Evolutionary conservation across 2,329 filamentous ascomycete species (phyloP), one percentile per base, ranked within the genome.

Genomic region (Nothomitra cinnamomea): DNA sequence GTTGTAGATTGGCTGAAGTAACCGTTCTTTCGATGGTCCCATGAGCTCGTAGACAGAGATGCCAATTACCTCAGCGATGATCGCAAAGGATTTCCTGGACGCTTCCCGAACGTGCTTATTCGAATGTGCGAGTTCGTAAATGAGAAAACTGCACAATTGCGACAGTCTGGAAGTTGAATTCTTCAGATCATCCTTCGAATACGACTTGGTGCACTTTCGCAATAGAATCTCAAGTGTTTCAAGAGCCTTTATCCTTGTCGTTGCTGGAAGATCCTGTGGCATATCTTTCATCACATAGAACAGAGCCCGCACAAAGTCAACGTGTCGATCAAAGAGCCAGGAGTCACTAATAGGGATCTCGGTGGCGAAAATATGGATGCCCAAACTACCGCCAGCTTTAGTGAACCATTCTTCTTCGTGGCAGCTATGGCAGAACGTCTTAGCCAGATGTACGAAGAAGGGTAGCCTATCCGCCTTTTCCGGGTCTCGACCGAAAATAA

Each of bases 331-430:
- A 19, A 79, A 75, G 35, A 98, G 74, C 87, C 92, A 99, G 1
- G 72, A 65, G 61, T 94, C 85, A 42, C 87, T 87, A 48, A 98
- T 75, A 53, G 90, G 82, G 54, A 96, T 72, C 60, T 90, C 83
- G 1, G 86, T 90, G 32, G 90, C 82, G 55, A 98, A 71, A 54
- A 94, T 82, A 62, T 86, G 83, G 61, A 99, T 95, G 54, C 94
- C 94, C 19, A 90, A 71, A 53, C 85, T 89, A 40, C 92, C 92
- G 50, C 90, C 92, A 38, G 88, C 85, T 68, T 99, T 98, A 52
- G 89, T 89, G 63, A 95, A 98, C 92, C 94, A 99, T 62, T 98
- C 92, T 65, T 98, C 90, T 61, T 92, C 88, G 61, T 95, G 89
- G 65, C 92, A 98, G 58, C 87, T 88, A 65, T 98, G 92, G 60